Evolutionary conservation across 495 filamentous ascomycete species (phyloP).

Genomic region (Podospora anserina): DNA sequence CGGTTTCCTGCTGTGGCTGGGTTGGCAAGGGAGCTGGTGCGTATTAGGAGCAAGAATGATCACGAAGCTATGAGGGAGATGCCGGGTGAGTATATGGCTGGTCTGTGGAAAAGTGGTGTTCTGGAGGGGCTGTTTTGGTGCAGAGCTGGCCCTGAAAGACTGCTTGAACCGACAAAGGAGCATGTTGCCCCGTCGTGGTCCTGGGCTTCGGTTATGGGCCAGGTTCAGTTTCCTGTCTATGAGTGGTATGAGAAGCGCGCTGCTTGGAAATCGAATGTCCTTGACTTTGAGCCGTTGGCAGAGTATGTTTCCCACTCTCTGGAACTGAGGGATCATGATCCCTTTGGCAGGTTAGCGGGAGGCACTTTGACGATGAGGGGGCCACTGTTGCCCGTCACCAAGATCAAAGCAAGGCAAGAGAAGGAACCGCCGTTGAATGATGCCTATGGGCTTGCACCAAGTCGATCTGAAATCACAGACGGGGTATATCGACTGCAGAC

Average conservation of each 20-base stretch:
- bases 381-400: slow-evolving; percentile 17
- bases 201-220: slow-evolving; percentile 35
- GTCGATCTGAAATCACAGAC: slow-evolving; percentile 17
- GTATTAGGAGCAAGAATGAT: slow-evolving; percentile 9
- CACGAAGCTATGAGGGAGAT: not conserved
- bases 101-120: slow-evolving; percentile 29
- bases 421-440: slow-evolving; percentile 9
- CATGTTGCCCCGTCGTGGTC: slow-evolving; percentile 38
- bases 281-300: slow-evolving; percentile 24
- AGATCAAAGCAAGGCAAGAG: slow-evolving; percentile 3
- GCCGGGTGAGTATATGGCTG: slow-evolving; percentile 22
- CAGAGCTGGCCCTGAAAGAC: not conserved
- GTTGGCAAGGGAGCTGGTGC: slow-evolving; percentile 22
- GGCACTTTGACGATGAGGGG: slow-evolving; percentile 16
- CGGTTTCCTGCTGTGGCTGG: slow-evolving; percentile 37
- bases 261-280: slow-evolving; percentile 17
- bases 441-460: slow-evolving; percentile 16
- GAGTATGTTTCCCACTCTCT: slow-evolving; percentile 12
- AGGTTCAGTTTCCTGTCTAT: slow-evolving; percentile 26
- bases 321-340: slow-evolving; percentile 9
- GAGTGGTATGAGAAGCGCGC: slow-evolving; percentile 20
- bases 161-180: slow-evolving; percentile 10
- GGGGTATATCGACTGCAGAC: slow-evolving; percentile 10
- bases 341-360: slow-evolving; percentile 2
- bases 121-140: slow-evolving; percentile 31